Conservation (phyloP, 768 basidiomycete genomes). For the Suillus paluster region DNA sequence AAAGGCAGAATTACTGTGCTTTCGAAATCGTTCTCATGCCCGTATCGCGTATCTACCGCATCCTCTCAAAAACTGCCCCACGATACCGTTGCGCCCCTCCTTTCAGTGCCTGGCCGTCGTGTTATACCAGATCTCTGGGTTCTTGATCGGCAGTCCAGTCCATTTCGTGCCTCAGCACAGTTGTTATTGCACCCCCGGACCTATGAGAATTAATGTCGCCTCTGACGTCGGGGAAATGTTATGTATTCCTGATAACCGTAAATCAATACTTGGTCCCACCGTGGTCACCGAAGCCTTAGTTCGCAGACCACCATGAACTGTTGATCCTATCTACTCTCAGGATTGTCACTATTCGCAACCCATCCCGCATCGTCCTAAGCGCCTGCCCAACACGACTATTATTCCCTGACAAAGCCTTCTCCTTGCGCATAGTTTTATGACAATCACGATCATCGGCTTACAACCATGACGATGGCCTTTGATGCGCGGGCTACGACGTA, state of each 20-base stretch:
- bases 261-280: slow-evolving; percentile 1
- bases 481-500: not conserved
- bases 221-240: not conserved
- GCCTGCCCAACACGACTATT: no score
- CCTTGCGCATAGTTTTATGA: not conserved
- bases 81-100: not conserved
- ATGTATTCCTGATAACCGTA: not conserved
- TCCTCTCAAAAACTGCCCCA: slow-evolving; percentile 10
- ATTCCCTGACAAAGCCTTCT: not conserved
- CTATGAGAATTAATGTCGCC: not conserved
- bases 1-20: slow-evolving; percentile 18
- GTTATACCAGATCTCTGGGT: not conserved
- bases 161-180: slow-evolving; percentile 12
- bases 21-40: slow-evolving; percentile 24
- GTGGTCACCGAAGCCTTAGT: slow-evolving; percentile 1
- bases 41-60: slow-evolving; percentile 20
- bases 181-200: not conserved
- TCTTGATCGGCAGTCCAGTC: not conserved
- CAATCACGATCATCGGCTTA: not conserved
- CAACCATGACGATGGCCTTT: not conserved
- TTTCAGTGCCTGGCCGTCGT: slow-evolving; percentile 18
- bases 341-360: not conserved
- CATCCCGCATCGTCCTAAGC: no score
- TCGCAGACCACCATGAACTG: not conserved
- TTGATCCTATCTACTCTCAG: not conserved